Evolutionary conservation across 495 filamentous ascomycete genomes (phyloP), one percentile per base, ranked within the genome.

Genomic region (Lophiotrema nucula): DNA sequence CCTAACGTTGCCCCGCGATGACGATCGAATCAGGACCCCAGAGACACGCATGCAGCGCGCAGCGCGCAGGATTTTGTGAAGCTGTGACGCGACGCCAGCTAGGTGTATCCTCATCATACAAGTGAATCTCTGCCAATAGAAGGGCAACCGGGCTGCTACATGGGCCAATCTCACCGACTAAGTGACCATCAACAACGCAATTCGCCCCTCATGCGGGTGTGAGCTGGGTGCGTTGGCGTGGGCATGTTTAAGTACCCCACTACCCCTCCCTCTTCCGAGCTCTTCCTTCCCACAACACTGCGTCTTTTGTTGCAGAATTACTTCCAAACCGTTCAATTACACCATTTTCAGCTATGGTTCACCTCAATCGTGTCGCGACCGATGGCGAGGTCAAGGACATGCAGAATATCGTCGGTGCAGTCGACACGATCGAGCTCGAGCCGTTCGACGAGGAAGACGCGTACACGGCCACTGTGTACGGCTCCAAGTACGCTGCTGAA

Each of bases 381-480:
- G 78, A 84, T 54, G 70, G 71, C 38, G 73, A 77, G 18, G 65
- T 74, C 65, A 62, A 74, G 15, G 65, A 70, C 19, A 62, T 69
- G 18, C 39, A 47, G 2, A 19, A 38, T 3, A 38, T 72, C 23
- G 63, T 64, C 41, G 56, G 72, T 25, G 67, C 65, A n/a, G 67
- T 84, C 69, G 75, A 80, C 43, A 80, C 80, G 41, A 35, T 79
- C 42, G 61, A 66, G 1, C 28, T 79, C 52, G 66, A 58, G 67
- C 53, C 70, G 61, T 76, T 78, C 46, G 78, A 79, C 48, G 77
- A 81, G 62, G 74, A 79, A 4, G 83, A 86, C 60, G 77, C 77
- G 60, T 85, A 83, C 76, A 86, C 81, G 27, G 82, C 83, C 27
- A 88, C 84, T 62, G 89, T 96, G 60, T 96, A 96, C 67, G 91